These are phyloP conservation scores for Neonectria hederae DNA, from an alignment of 2,329 filamentous ascomycete genomes.

Conservation along the genomic window DNA sequence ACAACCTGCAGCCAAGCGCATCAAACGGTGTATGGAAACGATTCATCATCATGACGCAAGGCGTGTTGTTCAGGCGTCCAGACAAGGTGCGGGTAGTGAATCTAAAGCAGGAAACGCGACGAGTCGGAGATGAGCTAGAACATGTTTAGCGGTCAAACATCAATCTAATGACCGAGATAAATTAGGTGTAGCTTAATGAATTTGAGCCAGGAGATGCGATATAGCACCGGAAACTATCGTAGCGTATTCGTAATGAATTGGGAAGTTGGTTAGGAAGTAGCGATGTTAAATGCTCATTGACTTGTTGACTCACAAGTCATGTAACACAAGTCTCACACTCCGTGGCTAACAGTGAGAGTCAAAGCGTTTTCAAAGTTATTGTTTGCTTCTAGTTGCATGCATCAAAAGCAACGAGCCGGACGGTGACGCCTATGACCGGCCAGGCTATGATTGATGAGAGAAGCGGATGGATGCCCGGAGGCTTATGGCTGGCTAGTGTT, in stretches of 20 bases:
- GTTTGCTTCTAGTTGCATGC: background rate
- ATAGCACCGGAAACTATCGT: background rate
- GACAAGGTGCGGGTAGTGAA: conserved; percentile 3
- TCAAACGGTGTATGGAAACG: background rate
- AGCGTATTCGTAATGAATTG: background rate
- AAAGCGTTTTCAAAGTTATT: background rate
- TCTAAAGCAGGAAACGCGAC: background rate
- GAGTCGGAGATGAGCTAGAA: background rate
- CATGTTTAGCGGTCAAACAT: conserved; percentile 2
- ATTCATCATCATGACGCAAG: background rate
- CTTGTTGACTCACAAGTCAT: background rate
- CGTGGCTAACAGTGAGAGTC: background rate
- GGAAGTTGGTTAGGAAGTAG: conserved; percentile 1
- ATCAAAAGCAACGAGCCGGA: background rate
- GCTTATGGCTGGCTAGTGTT: background rate
- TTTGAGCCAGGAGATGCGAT: background rate
- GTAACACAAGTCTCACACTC: background rate
- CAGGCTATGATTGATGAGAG: background rate
- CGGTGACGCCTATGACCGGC: background rate
- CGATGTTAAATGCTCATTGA: background rate
- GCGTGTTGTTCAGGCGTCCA: background rate
- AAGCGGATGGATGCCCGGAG: background rate
- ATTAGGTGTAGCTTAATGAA: background rate
- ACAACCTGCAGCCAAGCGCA: background rate
- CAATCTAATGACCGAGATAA: background rate